Evolutionary conservation across 768 basidiomycete genomes (phyloP).

Genomic region (Omphalotus guepiniiformis): DNA sequence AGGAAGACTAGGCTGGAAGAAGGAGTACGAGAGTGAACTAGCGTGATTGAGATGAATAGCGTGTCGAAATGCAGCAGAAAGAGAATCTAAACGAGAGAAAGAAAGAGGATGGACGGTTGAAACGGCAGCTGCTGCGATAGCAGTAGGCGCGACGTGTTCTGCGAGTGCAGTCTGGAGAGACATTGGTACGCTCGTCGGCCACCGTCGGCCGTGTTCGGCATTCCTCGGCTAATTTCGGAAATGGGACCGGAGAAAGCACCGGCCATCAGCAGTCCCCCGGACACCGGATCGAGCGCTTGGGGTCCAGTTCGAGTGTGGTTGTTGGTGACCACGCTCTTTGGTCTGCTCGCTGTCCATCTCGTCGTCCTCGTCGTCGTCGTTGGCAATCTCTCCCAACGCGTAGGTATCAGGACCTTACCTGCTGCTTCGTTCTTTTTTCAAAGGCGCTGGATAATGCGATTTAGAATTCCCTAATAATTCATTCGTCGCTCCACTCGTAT

Average conservation of each 20-base stretch:
- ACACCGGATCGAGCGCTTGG: too few species aligned
- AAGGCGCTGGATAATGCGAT: conserved; percentile 27
- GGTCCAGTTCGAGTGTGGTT: conserved; percentile 22
- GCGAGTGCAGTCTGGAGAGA: conserved; percentile 2
- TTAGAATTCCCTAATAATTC: conserved; percentile 19
- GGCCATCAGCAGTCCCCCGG: too few species aligned
- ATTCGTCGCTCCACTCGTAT: conserved; percentile 13
- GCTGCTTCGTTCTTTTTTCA: not conserved
- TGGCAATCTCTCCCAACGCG: conserved; percentile 8
- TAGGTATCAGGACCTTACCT: conserved; percentile 14
- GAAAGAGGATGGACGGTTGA: conserved; percentile 32
- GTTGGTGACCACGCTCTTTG: conserved; percentile 25
- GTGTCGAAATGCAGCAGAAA: conserved; percentile 56
- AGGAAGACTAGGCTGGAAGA: conserved; percentile 32
- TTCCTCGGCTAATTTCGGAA: too few species aligned
- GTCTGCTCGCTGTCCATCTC: conserved; percentile 22
- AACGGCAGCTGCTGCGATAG: conserved; percentile 5
- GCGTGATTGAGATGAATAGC: conserved; percentile 49
- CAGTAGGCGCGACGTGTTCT: not conserved
- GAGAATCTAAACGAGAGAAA: conserved; percentile 42
- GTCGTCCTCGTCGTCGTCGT: conserved; percentile 19
- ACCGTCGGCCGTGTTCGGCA: too few species aligned
- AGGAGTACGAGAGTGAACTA: conserved; percentile 28
- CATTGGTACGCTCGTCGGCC: too few species aligned
- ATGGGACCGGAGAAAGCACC: too few species aligned